phyloP scores from a whole-genome alignment of 371 early-diverging fungal genomes.

The Parasitella parasitica region DNA sequence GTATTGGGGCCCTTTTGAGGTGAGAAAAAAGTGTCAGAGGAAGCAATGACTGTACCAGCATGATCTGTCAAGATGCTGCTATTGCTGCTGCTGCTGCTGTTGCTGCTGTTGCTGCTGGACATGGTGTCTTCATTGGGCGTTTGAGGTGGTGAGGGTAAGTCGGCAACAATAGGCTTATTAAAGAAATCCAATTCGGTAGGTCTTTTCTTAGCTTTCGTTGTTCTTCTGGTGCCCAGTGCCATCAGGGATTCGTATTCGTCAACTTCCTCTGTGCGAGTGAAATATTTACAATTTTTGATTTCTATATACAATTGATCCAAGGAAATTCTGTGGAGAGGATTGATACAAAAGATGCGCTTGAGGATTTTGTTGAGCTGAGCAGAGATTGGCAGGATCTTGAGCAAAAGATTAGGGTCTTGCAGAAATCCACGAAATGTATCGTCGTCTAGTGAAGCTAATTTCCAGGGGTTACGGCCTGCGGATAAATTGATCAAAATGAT shows the following conservation, averaged over 20 bases:
- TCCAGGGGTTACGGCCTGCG: slow-evolving; percentile 82
- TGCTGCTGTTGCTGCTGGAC: background rate
- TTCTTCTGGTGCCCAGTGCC: background rate
- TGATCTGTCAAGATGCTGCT: slow-evolving; percentile 1
- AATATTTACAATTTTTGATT: slow-evolving; percentile 58
- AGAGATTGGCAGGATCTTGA: slow-evolving; percentile 72
- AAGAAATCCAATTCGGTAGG: background rate
- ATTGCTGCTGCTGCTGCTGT: background rate
- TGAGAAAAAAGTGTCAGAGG: background rate
- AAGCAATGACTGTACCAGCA: background rate
- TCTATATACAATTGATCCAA: slow-evolving; percentile 61
- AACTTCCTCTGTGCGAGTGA: slow-evolving; percentile 49
- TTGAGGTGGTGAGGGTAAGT: slow-evolving; percentile 19
- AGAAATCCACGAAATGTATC: slow-evolving; percentile 74
- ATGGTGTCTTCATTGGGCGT: slow-evolving; percentile 4
- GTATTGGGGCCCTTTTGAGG: background rate
- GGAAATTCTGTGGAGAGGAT: slow-evolving; percentile 68
- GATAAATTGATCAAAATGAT: slow-evolving; percentile 79
- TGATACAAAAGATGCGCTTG: slow-evolving; percentile 69
- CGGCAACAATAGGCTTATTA: background rate
- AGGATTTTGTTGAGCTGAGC: slow-evolving; percentile 71
- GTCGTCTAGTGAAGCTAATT: slow-evolving; percentile 69
- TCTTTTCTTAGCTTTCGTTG: slow-evolving; percentile 1
- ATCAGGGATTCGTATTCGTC: slow-evolving; percentile 20
- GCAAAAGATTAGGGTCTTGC: slow-evolving; percentile 50